A percentile compares a stretch with the other conserved stretches of the same genome.
Evolutionary conservation across 2,329 filamentous ascomycete genomes (phyloP).

Genomic region (Alternaria gaisen): DNA sequence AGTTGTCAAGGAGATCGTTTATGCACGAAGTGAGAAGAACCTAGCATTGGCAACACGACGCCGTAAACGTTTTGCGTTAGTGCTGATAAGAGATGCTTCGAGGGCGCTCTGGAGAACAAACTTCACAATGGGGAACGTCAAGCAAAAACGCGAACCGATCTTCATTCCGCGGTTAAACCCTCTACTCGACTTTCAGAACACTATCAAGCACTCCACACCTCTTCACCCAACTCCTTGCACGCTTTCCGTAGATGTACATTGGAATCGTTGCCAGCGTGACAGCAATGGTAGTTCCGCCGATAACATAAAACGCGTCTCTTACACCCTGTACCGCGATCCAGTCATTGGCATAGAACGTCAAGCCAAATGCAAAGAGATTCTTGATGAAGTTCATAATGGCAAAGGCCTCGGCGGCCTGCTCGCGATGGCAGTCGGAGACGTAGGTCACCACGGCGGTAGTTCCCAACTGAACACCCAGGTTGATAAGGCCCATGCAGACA

Average conservation of each 20-base stretch:
- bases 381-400: constrained; percentile 41
- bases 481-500: constrained; percentile 38
- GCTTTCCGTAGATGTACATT: constrained; percentile 40
- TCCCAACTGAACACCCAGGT: constrained; percentile 35
- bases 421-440: constrained; percentile 35
- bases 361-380: constrained; percentile 37
- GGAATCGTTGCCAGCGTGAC: constrained; percentile 35
- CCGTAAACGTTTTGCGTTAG: background rate
- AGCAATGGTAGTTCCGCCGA: constrained; percentile 32
- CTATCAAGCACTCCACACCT: constrained; percentile 29
- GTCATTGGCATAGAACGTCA: constrained; percentile 35
- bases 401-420: constrained; percentile 36
- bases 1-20: background rate
- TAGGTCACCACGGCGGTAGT: constrained; percentile 36
- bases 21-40: background rate
- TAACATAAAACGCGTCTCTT: constrained; percentile 29
- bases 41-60: background rate
- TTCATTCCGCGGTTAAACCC: background rate
- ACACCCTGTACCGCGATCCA: constrained; percentile 35
- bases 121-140: background rate
- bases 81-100: background rate
- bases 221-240: constrained; percentile 46
- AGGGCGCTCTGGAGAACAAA: background rate
- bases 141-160: background rate
- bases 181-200: constrained; percentile 18